Conservation (phyloP, 2,329 filamentous ascomycete species). For the Gnomoniopsis smithogilvyi region DNA sequence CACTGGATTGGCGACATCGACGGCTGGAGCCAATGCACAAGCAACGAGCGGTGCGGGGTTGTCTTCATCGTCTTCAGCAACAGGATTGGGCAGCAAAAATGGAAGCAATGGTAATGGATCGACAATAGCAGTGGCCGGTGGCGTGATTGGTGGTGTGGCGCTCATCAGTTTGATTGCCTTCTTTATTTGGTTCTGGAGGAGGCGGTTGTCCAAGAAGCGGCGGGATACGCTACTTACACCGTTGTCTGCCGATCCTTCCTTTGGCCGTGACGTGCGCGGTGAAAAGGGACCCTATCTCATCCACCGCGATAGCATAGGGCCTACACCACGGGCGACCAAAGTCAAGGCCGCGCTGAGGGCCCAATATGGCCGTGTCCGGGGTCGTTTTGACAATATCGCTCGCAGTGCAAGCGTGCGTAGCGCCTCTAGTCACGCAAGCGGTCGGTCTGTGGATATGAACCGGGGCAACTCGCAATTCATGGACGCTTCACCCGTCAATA, state of each 20-base stretch:
- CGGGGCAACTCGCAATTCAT: constrained; percentile 52
- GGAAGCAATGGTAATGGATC: constrained; percentile 28
- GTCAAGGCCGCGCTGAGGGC: constrained; percentile 37
- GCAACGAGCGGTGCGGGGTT: neutral
- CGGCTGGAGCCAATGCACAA: constrained; percentile 5
- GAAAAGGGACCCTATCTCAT: constrained; percentile 37
- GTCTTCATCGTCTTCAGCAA: constrained; percentile 23
- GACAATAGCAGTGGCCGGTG: constrained; percentile 46
- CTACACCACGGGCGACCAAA: constrained; percentile 42
- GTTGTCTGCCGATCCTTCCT: constrained; percentile 33
- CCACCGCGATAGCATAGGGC: constrained; percentile 45
- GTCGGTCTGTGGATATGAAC: constrained; percentile 46
- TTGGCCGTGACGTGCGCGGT: constrained; percentile 16
- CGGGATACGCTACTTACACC: constrained; percentile 49
- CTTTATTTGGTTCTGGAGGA: constrained; percentile 49
- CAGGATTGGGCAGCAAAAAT: constrained; percentile 10
- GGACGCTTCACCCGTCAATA: constrained; percentile 23
- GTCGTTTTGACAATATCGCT: constrained; percentile 29
- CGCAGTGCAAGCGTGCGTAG: constrained; percentile 14
- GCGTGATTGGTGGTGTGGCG: constrained; percentile 47
- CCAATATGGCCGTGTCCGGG: constrained; percentile 32
- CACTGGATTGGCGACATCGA: constrained; percentile 18
- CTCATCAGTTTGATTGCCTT: constrained; percentile 44
- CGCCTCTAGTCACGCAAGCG: constrained; percentile 29
- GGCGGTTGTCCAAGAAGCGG: constrained; percentile 37